phyloP scores from a whole-genome alignment of 2,329 filamentous ascomycete genomes.

The Cladosporium sp. region DNA sequence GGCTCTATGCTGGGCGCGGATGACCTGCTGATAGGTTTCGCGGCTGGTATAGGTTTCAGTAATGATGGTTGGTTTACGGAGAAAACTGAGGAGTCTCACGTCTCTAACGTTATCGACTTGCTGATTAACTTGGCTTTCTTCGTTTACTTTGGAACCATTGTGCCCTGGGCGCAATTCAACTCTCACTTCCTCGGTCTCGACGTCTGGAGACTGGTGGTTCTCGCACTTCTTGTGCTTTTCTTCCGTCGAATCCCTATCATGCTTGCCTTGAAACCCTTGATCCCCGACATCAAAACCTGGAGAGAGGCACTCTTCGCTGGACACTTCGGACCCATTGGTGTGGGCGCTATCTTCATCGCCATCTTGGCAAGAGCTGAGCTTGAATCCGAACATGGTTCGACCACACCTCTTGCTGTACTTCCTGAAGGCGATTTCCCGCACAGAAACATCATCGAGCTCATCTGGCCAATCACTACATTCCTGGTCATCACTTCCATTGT shows the following conservation, averaged over 20 bases:
- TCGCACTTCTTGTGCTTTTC: constrained; percentile 89
- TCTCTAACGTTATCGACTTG: constrained; percentile 98
- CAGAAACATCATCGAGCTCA: constrained; percentile 75
- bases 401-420: constrained; percentile 70
- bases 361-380: constrained; percentile 92
- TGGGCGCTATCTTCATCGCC: constrained; percentile 93
- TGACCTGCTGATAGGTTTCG: constrained; percentile 91
- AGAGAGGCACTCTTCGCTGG: constrained; percentile 94
- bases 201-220: constrained; percentile 89
- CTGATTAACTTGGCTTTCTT: constrained; percentile 97
- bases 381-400: constrained; percentile 63
- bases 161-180: constrained; percentile 94
- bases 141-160: constrained; percentile 95
- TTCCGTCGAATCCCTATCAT: constrained; percentile 97
- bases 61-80: constrained; percentile 99
- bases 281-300: constrained; percentile 98
- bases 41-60: constrained; percentile 96
- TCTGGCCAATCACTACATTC: constrained; percentile 96
- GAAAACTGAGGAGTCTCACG: constrained; percentile 97
- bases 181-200: constrained; percentile 68
- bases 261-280: constrained; percentile 85
- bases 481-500: constrained; percentile 92
- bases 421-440: constrained; percentile 61
- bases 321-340: constrained; percentile 96
- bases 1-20: constrained; percentile 90